Conservation (phyloP, 73 alveolate species). For the Paramecium primaurelia region DNA sequence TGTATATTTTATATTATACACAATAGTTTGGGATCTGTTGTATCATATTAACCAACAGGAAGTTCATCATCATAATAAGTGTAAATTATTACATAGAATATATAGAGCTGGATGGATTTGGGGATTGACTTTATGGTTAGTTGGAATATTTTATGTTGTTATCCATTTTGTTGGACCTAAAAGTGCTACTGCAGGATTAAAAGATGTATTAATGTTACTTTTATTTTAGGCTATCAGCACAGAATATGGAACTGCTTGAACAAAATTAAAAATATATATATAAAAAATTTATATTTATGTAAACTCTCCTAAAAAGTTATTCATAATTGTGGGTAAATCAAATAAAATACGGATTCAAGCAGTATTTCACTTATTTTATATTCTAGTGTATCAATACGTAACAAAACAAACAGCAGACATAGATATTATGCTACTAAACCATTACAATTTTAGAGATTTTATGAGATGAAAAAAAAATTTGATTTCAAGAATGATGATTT, state of each 20-base stretch:
- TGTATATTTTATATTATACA: background rate
- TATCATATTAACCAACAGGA: background rate
- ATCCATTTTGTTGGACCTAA: background rate
- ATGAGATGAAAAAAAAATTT: background rate
- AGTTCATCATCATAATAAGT: background rate
- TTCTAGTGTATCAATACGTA: background rate
- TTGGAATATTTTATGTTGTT: conserved; percentile 11
- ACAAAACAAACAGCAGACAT: background rate
- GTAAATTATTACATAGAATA: background rate
- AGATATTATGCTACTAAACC: background rate
- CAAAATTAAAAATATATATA: background rate
- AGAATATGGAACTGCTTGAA: conserved; percentile 28
- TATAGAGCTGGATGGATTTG: conserved; percentile 2
- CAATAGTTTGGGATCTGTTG: conserved; percentile 39
- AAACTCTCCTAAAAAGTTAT: background rate
- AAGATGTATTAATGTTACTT: background rate
- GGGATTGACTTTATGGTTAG: background rate
- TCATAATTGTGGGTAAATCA: conserved; percentile 24
- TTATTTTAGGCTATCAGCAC: background rate
- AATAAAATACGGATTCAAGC: background rate
- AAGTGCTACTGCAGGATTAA: background rate
- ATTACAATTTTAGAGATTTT: background rate
- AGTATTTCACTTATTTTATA: background rate
- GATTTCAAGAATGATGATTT: conserved; percentile 43
- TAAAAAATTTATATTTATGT: background rate